Base-by-base conservation (phyloP, 179 eudicot genomes). In the Silene vulgaris region DNA sequence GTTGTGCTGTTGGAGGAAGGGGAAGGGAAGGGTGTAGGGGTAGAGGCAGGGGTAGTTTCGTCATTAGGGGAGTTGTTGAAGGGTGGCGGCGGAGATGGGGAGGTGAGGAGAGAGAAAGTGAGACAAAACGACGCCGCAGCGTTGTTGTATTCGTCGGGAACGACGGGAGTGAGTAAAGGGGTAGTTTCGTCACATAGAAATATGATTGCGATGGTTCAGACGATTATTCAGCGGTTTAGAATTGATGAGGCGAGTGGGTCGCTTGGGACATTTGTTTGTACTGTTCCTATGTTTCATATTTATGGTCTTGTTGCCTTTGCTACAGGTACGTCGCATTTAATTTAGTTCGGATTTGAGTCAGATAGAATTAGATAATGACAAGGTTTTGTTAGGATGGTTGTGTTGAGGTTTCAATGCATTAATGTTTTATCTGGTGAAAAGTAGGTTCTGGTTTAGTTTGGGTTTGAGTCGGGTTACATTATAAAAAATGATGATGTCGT, bases 211-310 rank as follows among this genome's bases (percentile, higher is more conserved):
- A 90, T 88, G 91, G 95, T 90, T 4, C 90, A 92, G 77, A 86
- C 87, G 1, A 20, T 90, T 13, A 60, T 84, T 3, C 66, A 76
- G 2, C 78, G 95, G 67, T 90, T 90, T 73, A 72, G 29, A 5
- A 12, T 79, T 32, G 82, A 79, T 11, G 89, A 75, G 3, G 82
- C 65, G 0, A 68, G 70, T 12, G 75, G 61, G 4, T 16, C 60
- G 0, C 82, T 80, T 14, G 61, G 73, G 0, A 84, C 83, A 0
- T 90, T 86, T 82, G 83, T 95, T 19, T 90, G 97, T 78, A 95
- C 99, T 2, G 97, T 95, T 1, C 99, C 97, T 0, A 95, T 95
- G 99, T 95, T 92, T 63, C 99, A 95, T 64, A 89, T 95, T 78
- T 92, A 95, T 78, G 99, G 97, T 26, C 79, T 95, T n/a, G 95